Percentiles rank a stretch among this genome's conserved stretches.
phyloP scores from a whole-genome alignment of 768 basidiomycete species.

The Russula emetica region DNA sequence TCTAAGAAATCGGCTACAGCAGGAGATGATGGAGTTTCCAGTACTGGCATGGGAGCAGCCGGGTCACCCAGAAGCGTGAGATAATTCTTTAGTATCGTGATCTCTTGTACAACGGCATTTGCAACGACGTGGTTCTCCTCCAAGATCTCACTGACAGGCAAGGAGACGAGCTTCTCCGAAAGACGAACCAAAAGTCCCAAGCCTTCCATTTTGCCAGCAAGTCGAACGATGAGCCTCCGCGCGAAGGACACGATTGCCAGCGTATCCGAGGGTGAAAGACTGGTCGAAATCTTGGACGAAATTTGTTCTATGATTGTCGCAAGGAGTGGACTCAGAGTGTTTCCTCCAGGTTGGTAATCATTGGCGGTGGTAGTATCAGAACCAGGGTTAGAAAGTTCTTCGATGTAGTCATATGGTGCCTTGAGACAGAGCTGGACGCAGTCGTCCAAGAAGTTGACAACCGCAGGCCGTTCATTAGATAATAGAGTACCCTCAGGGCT shows the following conservation, averaged over 20 bases:
- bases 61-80: conserved; percentile 35
- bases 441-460: conserved; percentile 75
- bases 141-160: conserved; percentile 33
- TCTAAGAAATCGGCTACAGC: conserved; percentile 45
- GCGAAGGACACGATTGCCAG: conserved; percentile 61
- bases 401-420: conserved; percentile 82
- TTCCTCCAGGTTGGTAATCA: conserved; percentile 31
- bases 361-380: conserved; percentile 15
- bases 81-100: conserved; percentile 39
- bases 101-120: conserved; percentile 44
- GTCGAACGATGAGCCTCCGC: conserved; percentile 55
- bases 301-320: conserved; percentile 80
- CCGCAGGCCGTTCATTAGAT: conserved; percentile 51
- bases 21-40: conserved; percentile 25
- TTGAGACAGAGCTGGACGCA: conserved; percentile 78
- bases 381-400: conserved; percentile 49
- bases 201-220: conserved; percentile 53
- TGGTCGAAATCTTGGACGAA: conserved; percentile 56
- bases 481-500: conserved; percentile 52
- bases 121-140: conserved; percentile 33
- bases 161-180: conserved; percentile 38
- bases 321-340: conserved; percentile 65
- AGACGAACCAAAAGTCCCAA: conserved; percentile 38
- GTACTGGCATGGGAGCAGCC: background rate
- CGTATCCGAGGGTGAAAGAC: conserved; percentile 52